phyloP scores from a whole-genome alignment of 495 filamentous ascomycete species.

The Barbatosphaeria neglecta region DNA sequence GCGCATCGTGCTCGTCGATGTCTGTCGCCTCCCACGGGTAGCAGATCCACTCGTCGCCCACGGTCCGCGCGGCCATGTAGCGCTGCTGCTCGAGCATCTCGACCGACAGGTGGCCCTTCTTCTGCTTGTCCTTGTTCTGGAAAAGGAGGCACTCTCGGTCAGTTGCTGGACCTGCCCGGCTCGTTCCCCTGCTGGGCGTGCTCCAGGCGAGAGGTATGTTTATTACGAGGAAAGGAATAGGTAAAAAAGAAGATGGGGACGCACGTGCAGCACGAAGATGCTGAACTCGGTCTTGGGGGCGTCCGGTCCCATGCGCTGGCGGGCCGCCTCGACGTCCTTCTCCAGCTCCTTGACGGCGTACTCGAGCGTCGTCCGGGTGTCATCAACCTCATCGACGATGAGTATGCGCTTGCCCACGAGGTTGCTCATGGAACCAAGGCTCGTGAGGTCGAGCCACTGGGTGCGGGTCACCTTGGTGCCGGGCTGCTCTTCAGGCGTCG shows the following conservation, averaged over 20 bases:
- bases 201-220: too few species aligned
- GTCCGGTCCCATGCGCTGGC: slow-evolving; percentile 52
- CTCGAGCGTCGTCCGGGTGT: slow-evolving; percentile 92
- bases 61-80: slow-evolving; percentile 81
- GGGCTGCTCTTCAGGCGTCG: slow-evolving; percentile 51
- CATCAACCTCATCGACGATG: slow-evolving; percentile 98
- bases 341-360: slow-evolving; percentile 92
- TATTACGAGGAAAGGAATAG: too few species aligned
- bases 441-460: slow-evolving; percentile 91
- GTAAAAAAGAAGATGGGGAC: slow-evolving; percentile 26
- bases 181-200: too few species aligned
- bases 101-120: slow-evolving; percentile 79
- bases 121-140: slow-evolving; percentile 91
- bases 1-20: slow-evolving; percentile 81
- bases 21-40: slow-evolving; percentile 99
- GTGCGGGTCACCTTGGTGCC: slow-evolving; percentile 95
- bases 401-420: slow-evolving; percentile 94
- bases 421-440: slow-evolving; percentile 75
- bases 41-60: slow-evolving; percentile 91
- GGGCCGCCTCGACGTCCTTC: slow-evolving; percentile 85
- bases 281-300: slow-evolving; percentile 60
- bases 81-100: slow-evolving; percentile 63
- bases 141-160: slow-evolving; percentile 1
- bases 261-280: slow-evolving; percentile 90
- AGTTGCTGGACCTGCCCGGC: too few species aligned